Percentiles rank a stretch among this genome's conserved stretches.
Evolutionary conservation across 148 eudicot genomes (phyloP).

Genomic region (Vaccinium darrowii): DNA sequence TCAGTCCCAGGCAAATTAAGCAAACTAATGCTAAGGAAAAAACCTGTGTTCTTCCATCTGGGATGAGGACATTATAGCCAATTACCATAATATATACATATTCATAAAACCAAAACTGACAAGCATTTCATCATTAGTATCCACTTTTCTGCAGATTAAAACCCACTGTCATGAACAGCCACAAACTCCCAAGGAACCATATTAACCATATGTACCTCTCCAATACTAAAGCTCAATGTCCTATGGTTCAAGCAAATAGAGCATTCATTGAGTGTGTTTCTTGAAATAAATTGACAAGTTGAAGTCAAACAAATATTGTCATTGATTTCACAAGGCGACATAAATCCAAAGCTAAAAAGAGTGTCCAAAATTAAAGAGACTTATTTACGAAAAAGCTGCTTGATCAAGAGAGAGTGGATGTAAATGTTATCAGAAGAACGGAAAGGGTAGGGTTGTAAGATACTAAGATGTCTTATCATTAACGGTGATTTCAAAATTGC

Average conservation of each 20-base stretch:
- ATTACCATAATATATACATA: background rate
- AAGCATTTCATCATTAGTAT: background rate
- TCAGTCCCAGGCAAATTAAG: background rate
- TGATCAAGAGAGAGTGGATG: background rate
- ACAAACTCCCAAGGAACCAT: background rate
- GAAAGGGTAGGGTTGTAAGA: no score
- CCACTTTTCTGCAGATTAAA: background rate
- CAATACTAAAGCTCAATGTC: background rate
- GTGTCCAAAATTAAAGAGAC: background rate
- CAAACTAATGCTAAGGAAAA: background rate
- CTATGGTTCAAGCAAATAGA: no score
- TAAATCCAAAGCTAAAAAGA: no score
- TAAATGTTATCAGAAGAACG: no score
- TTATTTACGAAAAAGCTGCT: no score
- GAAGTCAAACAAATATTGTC: no score
- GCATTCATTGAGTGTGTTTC: no score
- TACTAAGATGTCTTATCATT: no score
- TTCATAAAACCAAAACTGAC: background rate
- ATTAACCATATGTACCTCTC: background rate
- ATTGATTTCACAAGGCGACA: background rate
- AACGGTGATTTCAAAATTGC: no score
- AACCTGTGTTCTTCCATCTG: background rate
- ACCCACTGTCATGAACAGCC: background rate
- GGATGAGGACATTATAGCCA: background rate
- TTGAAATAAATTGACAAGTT: no score